Conservation (phyloP, 2,329 filamentous ascomycete species). For the Ascochyta rabiei region DNA sequence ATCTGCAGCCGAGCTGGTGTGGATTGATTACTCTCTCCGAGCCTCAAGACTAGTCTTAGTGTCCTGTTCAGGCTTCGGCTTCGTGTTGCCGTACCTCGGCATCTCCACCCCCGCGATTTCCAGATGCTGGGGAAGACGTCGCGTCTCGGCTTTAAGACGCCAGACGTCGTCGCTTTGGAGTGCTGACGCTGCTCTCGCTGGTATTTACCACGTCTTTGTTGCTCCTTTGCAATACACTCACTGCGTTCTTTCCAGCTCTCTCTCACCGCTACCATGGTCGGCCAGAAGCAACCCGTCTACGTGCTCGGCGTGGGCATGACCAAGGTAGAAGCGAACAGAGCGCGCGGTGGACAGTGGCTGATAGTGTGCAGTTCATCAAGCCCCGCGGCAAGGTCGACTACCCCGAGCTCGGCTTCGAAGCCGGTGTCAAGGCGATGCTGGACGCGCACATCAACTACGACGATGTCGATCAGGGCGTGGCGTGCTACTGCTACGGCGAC, state of each 20-base stretch:
- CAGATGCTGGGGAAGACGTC: conserved; percentile 1
- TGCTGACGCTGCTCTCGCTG: conserved; percentile 2
- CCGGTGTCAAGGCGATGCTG: conserved; percentile 83
- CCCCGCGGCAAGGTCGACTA: conserved; percentile 93
- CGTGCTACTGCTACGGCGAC: conserved; percentile 98
- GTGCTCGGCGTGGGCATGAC: conserved; percentile 98
- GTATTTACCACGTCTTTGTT: background rate
- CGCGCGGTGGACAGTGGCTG: no score
- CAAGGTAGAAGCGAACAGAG: conserved; percentile 48
- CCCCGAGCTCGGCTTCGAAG: conserved; percentile 91
- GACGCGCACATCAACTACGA: conserved; percentile 93
- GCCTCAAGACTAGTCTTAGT: no score
- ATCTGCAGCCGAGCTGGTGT: background rate
- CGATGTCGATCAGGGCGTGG: conserved; percentile 90
- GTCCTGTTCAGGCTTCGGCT: background rate
- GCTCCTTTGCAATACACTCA: background rate
- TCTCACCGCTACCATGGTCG: conserved; percentile 53
- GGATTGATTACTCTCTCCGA: no score
- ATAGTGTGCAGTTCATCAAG: conserved; percentile 78
- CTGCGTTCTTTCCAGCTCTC: background rate
- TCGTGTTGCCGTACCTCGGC: conserved; percentile 2
- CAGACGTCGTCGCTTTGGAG: conserved; percentile 3
- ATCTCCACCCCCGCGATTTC: conserved; percentile 16
- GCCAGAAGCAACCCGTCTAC: conserved; percentile 68
- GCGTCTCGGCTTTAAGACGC: conserved; percentile 6